Evolutionary conservation across 2,329 filamentous ascomycete species (phyloP), one percentile per base, ranked within the genome.

Genomic region (Colletotrichum sojae): DNA sequence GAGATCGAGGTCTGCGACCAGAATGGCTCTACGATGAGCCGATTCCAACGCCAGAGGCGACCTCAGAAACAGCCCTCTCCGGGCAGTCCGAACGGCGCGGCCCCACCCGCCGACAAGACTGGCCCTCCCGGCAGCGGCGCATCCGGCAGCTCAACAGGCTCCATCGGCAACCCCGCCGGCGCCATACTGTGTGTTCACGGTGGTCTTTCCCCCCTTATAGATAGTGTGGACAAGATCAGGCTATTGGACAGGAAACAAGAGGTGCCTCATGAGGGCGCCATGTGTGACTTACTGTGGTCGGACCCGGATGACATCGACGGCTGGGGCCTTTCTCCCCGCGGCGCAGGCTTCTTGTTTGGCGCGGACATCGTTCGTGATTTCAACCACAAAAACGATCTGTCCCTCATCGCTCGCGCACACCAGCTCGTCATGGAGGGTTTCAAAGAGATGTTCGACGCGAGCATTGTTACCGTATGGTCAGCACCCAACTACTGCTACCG

Each of bases 401-500:
- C 92, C 22, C 87, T 99, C 60, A 96, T 99, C 73, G 96, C 95
- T 18, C 90, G 96, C 63, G 96, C 96, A 1, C 96, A 99, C 78
- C 96, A 99, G 80, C 90, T 99, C 22, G 96, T 99, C 72, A 99
- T 98, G 96, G 96, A 99, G 79, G 96, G 96, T 0, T 99, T 98
- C 81, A 98, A 98, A 83, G 96, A 98, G 79, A 98, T 98, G 95
- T 99, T 98, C 77, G 94, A 97, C 78, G 92, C 91, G 15, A 94
- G 91, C 55, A 98, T 99, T 72, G 96, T 98, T 49, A 99, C 96
- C 0, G 96, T 99, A n/a, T 99, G 96, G 95, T 97, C 93, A 0
- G 95, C 95, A 10, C 95, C 95, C 1, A 98, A 98, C 79, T 98
- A 98, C 84, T 98, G 95, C 83, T 98, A 98, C 82, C 90, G 94